Base-by-base conservation (phyloP, 306 rosid genomes). In the Pueraria montana region DNA sequence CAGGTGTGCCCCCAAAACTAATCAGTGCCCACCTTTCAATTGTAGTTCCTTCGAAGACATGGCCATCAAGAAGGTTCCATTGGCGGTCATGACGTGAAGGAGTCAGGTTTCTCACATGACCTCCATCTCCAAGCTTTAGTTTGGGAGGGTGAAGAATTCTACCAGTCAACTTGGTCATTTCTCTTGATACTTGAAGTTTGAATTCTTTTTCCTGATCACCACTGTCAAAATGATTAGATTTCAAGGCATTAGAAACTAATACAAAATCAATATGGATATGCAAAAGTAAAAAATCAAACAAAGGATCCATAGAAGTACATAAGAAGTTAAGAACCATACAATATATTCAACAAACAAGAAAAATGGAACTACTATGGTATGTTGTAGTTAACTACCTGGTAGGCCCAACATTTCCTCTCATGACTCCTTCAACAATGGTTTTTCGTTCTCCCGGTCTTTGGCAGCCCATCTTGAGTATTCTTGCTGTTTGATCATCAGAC, bases 391-490 rank as follows among this genome's bases (percentile, higher is more conserved):
- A 16, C 70, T 89, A 96, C 99, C 99, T 96, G 67, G 89, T 89
- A 81, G 99, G 97, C 5, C 98, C 98, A 74, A 89, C 90, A 67
- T 86, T 83, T 52, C 97, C 97, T 84, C 87, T 88, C 93, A 96
- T 89, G 81, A 96, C 97, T 80, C 88, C 94, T 85, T 96, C 98
- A 4, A 94, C 90, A 69, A 90, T 92, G 77, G 91, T 79, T 91
- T 92, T 96, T 56, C 99, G 84, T 82, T 94, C 97, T 80, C 89
- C 92, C 0, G 99, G 99, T 69, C 93, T 84, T 77, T 96, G 99
- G 86, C 97, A 94, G 8, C 97, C 99, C 99, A 96, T 92, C 89
- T 94, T 92, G 76, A 96, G 97, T 86, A 96, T 96, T 84, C 88
- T 88, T 66, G 97, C 97, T 4, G 97, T 96, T 84, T 96, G 99